These are phyloP conservation scores for Isoetes taiwanensis DNA, from an alignment of 75 land plant genomes.

Conservation along the genomic window DNA sequence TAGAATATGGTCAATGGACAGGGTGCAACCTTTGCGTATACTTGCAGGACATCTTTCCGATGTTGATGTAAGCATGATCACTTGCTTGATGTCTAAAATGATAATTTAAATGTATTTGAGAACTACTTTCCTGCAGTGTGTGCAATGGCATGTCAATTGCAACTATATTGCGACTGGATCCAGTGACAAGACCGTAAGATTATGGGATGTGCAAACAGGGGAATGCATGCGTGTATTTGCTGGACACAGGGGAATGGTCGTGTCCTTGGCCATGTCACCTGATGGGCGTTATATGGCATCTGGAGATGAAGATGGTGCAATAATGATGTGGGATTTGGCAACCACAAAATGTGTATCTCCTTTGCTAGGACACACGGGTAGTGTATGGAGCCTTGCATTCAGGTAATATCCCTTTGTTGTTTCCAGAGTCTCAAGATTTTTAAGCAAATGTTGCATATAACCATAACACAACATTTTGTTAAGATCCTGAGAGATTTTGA, in stretches of 20 bases:
- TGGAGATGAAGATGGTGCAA: conserved; percentile 94
- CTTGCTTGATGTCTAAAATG: not conserved
- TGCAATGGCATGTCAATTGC: conserved; percentile 97
- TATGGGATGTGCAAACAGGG: conserved; percentile 96
- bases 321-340: conserved; percentile 94
- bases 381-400: conserved; percentile 92
- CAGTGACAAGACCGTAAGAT: conserved; percentile 90
- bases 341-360: conserved; percentile 75
- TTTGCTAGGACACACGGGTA: conserved; percentile 77
- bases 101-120: not conserved
- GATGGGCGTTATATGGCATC: conserved; percentile 98
- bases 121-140: conserved; percentile 45
- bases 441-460: not conserved
- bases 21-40: conserved; percentile 81
- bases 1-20: conserved; percentile 89
- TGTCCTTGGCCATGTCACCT: conserved; percentile 92
- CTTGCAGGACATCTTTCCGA: conserved; percentile 96
- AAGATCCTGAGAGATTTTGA: not conserved
- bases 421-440: not conserved
- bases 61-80: conserved; percentile 73
- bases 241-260: conserved; percentile 86
- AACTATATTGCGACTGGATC: conserved; percentile 99
- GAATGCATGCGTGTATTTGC: conserved; percentile 91
- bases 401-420: conserved; percentile 31
- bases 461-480: not conserved